These are phyloP conservation scores for Mrakia gelida DNA, from an alignment of 768 basidiomycete species.

Conservation along the genomic window DNA sequence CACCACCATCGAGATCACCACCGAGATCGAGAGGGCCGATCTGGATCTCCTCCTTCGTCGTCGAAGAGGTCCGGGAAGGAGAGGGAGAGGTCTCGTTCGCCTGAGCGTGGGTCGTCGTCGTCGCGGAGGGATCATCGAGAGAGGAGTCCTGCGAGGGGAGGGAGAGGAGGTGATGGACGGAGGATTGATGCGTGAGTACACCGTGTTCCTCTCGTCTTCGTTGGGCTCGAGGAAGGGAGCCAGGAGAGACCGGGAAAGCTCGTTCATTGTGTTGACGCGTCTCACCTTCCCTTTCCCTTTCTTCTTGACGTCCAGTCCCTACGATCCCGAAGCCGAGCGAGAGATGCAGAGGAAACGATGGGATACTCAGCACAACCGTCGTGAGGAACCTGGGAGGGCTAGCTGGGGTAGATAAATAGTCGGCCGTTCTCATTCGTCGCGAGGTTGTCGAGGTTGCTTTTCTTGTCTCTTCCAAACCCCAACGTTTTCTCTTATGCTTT, in stretches of 20 bases:
- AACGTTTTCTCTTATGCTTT: too few species aligned
- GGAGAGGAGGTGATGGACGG: neutral
- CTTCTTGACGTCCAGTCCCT: neutral
- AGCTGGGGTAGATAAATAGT: neutral
- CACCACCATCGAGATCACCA: neutral
- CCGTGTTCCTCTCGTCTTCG: neutral
- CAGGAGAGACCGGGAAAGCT: too few species aligned
- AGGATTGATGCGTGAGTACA: conserved; percentile 4
- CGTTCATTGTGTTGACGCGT: neutral
- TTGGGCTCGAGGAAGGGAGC: too few species aligned
- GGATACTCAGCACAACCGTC: conserved; percentile 7
- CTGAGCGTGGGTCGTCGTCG: neutral
- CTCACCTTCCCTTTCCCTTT: neutral
- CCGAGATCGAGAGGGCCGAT: neutral
- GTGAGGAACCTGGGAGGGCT: neutral
- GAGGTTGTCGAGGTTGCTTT: too few species aligned
- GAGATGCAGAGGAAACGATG: conserved; percentile 16
- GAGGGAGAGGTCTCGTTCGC: neutral
- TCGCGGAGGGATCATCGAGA: neutral
- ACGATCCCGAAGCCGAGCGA: conserved; percentile 15
- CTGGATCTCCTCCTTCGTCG: neutral
- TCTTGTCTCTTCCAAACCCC: too few species aligned
- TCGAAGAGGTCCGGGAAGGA: neutral
- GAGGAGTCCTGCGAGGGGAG: conserved; percentile 5
- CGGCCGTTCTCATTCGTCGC: too few species aligned